Evolutionary conservation across 75 land plant species (phyloP).

Genomic region (Picea glauca): DNA sequence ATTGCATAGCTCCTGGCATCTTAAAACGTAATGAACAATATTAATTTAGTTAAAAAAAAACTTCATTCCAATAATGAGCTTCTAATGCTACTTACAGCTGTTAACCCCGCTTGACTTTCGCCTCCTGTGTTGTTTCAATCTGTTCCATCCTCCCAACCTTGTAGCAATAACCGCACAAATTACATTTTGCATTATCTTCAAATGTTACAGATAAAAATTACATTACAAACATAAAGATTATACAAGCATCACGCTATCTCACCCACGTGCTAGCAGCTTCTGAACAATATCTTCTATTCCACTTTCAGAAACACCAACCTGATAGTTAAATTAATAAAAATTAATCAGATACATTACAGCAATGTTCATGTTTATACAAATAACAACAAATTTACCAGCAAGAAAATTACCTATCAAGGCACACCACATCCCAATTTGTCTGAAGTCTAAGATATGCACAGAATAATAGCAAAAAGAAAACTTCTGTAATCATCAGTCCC

Average conservation of each 20-base stretch:
- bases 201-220: neutral
- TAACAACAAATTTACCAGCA: neutral
- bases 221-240: neutral
- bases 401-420: neutral
- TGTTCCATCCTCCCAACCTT: conserved; percentile 96
- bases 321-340: neutral
- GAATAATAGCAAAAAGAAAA: neutral
- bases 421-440: neutral
- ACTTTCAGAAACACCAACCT: conserved; percentile 95
- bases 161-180: conserved; percentile 40
- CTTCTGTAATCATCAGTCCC: neutral
- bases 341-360: neutral
- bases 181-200: neutral
- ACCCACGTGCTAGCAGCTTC: conserved; percentile 89
- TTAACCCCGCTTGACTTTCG: conserved; percentile 66
- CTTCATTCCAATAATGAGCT: neutral
- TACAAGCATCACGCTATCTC: conserved; percentile 11
- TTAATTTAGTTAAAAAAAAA: neutral
- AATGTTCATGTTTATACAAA: neutral
- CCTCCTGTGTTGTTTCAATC: conserved; percentile 78
- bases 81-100: conserved; percentile 58
- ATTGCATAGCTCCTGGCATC: neutral
- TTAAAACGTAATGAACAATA: neutral
- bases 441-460: neutral
- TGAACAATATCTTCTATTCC: conserved; percentile 94